Percentiles rank a stretch among this genome's conserved stretches.
These are phyloP conservation scores for Porphyra umbilicalis DNA, from an alignment of 31 red algal species.

Conservation along the genomic window DNA sequence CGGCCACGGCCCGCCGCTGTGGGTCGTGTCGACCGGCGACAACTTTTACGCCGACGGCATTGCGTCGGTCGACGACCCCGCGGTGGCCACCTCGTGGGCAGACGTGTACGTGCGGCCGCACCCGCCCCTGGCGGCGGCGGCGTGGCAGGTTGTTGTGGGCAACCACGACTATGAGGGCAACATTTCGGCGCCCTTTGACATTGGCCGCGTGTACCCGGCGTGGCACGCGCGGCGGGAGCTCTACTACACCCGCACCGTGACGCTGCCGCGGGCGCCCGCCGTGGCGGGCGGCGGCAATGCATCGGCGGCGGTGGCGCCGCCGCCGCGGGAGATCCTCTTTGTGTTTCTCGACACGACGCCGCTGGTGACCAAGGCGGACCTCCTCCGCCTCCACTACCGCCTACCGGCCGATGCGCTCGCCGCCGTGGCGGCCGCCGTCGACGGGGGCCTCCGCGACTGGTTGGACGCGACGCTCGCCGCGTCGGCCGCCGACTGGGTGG, in stretches of 20 bases:
- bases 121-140: conserved; percentile 7
- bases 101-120: conserved; percentile 31
- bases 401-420: background rate
- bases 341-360: conserved; percentile 54
- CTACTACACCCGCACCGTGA: background rate
- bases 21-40: conserved; percentile 24
- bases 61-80: conserved; percentile 1
- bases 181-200: background rate
- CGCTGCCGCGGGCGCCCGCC: background rate
- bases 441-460: conserved; percentile 15
- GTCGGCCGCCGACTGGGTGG: conserved; percentile 29
- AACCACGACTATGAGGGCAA: conserved; percentile 46
- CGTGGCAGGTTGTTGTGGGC: conserved; percentile 31
- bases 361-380: conserved; percentile 15
- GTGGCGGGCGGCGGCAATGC: too few species aligned
- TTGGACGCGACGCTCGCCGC: conserved; percentile 3
- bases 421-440: background rate
- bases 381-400: conserved; percentile 11
- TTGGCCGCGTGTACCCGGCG: background rate
- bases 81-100: conserved; percentile 37
- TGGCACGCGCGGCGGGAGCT: background rate
- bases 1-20: conserved; percentile 23
- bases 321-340: conserved; percentile 15
- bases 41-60: conserved; percentile 74
- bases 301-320: background rate